These are phyloP conservation scores for Vanrija sp. DNA, from an alignment of 1,284 basidiomycete genomes.

Conservation along the genomic window DNA sequence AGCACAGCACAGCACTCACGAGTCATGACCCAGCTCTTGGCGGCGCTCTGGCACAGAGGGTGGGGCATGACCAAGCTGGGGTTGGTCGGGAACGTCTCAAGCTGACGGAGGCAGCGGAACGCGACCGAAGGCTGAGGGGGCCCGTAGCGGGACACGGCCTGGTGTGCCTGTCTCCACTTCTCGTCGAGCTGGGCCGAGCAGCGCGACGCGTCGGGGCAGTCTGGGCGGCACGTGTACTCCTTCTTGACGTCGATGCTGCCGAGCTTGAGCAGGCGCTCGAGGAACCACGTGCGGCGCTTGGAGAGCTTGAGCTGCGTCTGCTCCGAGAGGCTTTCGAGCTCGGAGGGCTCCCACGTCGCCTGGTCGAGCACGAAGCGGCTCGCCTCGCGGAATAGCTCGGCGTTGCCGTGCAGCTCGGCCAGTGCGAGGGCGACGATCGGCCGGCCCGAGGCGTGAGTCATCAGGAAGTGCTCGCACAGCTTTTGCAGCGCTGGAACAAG, in stretches of 20 bases:
- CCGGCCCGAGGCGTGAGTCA: constrained; percentile 82
- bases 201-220: constrained; percentile 71
- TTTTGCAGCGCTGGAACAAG: constrained; percentile 73
- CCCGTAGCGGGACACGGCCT: constrained; percentile 80
- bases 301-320: constrained; percentile 81
- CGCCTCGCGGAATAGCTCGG: constrained; percentile 81
- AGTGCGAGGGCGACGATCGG: constrained; percentile 87
- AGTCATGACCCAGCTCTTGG: constrained; percentile 77
- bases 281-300: constrained; percentile 84
- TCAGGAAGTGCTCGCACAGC: constrained; percentile 76
- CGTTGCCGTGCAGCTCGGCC: constrained; percentile 78
- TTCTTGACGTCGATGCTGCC: constrained; percentile 78
- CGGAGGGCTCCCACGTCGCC: constrained; percentile 59
- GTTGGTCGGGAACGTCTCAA: constrained; percentile 66
- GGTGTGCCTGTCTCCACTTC: constrained; percentile 85
- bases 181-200: constrained; percentile 89
- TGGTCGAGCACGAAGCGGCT: constrained; percentile 86
- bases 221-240: constrained; percentile 60
- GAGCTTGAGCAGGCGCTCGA: constrained; percentile 87
- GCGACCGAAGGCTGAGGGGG: constrained; percentile 42
- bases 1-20: constrained; percentile 56
- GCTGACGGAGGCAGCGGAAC: constrained; percentile 23
- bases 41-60: constrained; percentile 77
- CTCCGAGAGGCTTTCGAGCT: constrained; percentile 70
- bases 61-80: constrained; percentile 86